A percentile compares a stretch with the other conserved stretches of the same genome.
phyloP scores from a whole-genome alignment of 257 asterid species.

The Solanum tarapatanum region DNA sequence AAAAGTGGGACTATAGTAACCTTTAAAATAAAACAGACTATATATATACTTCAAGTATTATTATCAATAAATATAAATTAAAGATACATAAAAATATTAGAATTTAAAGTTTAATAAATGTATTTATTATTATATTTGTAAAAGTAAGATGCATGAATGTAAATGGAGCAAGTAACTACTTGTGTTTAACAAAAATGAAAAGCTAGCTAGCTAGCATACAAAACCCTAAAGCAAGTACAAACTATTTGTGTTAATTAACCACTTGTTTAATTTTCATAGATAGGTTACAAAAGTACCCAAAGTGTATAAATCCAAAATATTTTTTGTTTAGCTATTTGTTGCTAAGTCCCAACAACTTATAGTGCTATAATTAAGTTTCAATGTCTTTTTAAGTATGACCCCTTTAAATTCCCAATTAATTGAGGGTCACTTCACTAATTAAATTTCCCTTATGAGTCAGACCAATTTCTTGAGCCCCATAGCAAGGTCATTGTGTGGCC shows the following conservation, averaged over 20 bases:
- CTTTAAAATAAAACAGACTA: not conserved
- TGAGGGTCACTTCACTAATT: conserved; percentile 17
- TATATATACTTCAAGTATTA: not conserved
- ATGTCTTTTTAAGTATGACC: conserved; percentile 4
- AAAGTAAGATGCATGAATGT: not conserved
- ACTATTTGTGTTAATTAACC: not conserved
- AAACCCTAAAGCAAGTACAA: not conserved
- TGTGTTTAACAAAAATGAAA: not conserved
- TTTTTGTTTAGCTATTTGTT: conserved; percentile 4
- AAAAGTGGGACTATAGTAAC: not conserved
- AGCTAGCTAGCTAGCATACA: not conserved
- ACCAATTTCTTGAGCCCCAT: conserved; percentile 45
- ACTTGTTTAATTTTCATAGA: not conserved
- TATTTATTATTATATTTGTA: too few species aligned
- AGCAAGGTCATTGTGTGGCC: conserved; percentile 11
- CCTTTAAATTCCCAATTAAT: not conserved
- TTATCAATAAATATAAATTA: not conserved
- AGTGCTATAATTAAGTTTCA: not conserved
- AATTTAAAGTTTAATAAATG: too few species aligned
- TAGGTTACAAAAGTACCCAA: not conserved
- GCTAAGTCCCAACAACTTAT: conserved; percentile 30
- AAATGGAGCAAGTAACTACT: not conserved
- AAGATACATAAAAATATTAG: not conserved
- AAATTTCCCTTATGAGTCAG: conserved; percentile 19
- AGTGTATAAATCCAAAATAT: not conserved